These are phyloP conservation scores for Sclerotinia spermophila DNA, from an alignment of 2,329 filamentous ascomycete species.

Conservation along the genomic window DNA sequence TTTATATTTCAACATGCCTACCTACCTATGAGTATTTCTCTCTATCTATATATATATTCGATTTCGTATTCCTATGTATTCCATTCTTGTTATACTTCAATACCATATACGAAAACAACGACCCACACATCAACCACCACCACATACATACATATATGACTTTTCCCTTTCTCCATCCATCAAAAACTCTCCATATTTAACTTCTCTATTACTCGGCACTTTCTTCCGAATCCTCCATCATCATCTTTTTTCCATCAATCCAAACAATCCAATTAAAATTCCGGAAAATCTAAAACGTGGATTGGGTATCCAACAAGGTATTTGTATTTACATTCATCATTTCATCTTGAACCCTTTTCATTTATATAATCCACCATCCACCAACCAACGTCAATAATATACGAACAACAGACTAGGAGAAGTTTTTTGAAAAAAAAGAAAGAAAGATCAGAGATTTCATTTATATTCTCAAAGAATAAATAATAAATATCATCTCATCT, in stretches of 20 bases:
- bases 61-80: too few relatives aligned
- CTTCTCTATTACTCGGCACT: neutral
- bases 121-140: neutral
- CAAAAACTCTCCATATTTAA: neutral
- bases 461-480: neutral
- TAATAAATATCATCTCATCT: neutral
- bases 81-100: neutral
- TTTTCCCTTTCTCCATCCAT: neutral
- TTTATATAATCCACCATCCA: neutral
- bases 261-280: neutral
- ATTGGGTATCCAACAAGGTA: conserved; percentile 10
- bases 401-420: too few relatives aligned
- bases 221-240: neutral
- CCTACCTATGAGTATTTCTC: too few relatives aligned
- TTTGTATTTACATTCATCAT: neutral
- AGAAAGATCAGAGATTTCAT: neutral
- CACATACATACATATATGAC: too few relatives aligned
- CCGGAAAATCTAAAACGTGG: neutral
- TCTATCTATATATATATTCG: neutral
- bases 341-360: neutral
- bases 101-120: neutral
- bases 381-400: neutral
- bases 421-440: too few relatives aligned
- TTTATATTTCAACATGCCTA: too few relatives aligned
- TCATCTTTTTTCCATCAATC: too few relatives aligned